Percentiles rank a stretch among this genome's conserved stretches.
These are phyloP conservation scores for Trichothecium sympodiale DNA, from an alignment of 2,329 filamentous ascomycete species.

Conservation along the genomic window DNA sequence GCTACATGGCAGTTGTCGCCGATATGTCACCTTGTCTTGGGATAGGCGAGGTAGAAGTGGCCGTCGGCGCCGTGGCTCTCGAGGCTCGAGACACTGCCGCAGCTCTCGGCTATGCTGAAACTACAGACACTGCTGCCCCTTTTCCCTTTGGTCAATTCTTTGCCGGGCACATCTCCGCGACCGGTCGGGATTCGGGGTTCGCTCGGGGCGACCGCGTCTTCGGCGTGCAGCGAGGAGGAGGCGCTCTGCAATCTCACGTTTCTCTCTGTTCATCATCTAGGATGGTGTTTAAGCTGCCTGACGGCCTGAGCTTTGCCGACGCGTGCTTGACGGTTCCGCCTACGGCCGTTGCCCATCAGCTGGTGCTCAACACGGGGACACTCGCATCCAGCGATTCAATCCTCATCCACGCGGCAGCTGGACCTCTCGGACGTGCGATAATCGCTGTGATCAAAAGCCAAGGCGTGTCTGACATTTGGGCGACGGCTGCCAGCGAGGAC, in stretches of 20 bases:
- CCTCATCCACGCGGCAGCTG: constrained; percentile 4
- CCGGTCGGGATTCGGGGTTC: not conserved
- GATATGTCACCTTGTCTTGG: not conserved
- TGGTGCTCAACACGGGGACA: not conserved
- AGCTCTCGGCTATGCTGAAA: not conserved
- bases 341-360: not conserved
- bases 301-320: not conserved
- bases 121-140: too few species aligned
- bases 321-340: not conserved
- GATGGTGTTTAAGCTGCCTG: not conserved
- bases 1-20: not conserved
- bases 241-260: not conserved
- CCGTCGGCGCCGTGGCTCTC: not conserved
- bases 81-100: not conserved
- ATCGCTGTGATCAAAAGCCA: constrained; percentile 2
- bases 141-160: not conserved
- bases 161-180: not conserved
- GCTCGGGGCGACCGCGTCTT: not conserved
- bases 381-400: not conserved
- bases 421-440: constrained; percentile 2
- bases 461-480: constrained; percentile 11
- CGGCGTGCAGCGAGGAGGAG: not conserved
- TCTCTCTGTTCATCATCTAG: not conserved
- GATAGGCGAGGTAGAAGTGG: not conserved
- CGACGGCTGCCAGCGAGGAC: constrained; percentile 14